Conservation (phyloP, 2,329 filamentous ascomycete genomes). For the Fusarium lateritium region DNA sequence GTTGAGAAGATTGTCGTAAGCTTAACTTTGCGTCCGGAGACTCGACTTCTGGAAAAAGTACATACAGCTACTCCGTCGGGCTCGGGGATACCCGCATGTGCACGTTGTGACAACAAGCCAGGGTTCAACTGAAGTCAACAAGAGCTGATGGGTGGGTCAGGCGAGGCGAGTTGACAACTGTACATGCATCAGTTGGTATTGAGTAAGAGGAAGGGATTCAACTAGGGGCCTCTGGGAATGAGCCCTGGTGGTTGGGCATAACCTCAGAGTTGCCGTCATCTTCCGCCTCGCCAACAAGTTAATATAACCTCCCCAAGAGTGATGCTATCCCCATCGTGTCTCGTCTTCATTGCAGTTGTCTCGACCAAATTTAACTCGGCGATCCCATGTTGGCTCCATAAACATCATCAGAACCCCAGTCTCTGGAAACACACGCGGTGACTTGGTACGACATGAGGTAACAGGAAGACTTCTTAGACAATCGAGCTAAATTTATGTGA, state of each 20-base stretch:
- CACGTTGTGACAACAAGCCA: slow-evolving; percentile 32
- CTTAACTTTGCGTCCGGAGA: slow-evolving; percentile 18
- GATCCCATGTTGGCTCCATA: slow-evolving; percentile 9
- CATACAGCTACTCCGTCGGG: slow-evolving; percentile 2
- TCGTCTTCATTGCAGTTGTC: slow-evolving; percentile 15
- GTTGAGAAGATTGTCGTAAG: background rate
- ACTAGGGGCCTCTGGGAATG: slow-evolving; percentile 1
- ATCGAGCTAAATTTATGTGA: slow-evolving; percentile 39
- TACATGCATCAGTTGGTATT: background rate
- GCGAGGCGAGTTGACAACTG: slow-evolving; percentile 4
- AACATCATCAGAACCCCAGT: slow-evolving; percentile 8
- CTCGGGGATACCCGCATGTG: slow-evolving; percentile 36
- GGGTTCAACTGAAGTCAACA: slow-evolving; percentile 20
- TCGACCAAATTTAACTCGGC: slow-evolving; percentile 19
- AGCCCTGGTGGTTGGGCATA: background rate
- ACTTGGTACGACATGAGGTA: slow-evolving; percentile 25
- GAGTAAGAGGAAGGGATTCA: slow-evolving; percentile 6
- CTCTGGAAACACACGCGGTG: slow-evolving; percentile 15
- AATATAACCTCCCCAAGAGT: background rate
- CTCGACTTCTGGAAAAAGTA: slow-evolving; percentile 14
- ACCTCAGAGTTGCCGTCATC: background rate
- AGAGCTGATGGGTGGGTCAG: slow-evolving; percentile 30
- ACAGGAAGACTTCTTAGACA: slow-evolving; percentile 33
- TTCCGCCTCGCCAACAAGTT: background rate
- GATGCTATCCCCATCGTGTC: slow-evolving; percentile 4